Evolutionary conservation across 2,329 filamentous ascomycete species (phyloP).

Genomic region (Penicillium glabrum): DNA sequence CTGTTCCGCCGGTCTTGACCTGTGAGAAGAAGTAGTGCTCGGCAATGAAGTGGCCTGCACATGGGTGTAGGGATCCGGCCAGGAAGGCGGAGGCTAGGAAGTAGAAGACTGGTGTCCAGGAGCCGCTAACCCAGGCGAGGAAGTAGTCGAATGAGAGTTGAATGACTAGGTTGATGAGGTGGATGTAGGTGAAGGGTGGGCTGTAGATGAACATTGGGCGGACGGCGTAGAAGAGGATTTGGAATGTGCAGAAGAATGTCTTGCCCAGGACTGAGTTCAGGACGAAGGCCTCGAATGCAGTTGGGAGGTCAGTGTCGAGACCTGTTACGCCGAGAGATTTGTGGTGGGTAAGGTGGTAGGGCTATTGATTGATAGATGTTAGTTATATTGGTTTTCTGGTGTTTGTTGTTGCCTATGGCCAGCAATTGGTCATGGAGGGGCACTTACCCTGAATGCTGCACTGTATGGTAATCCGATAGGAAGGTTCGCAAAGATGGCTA

Average conservation of each 20-base stretch:
- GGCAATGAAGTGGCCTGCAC: conserved; percentile 96
- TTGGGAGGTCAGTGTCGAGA: conserved; percentile 93
- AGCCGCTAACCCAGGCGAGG: conserved; percentile 59
- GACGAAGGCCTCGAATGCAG: conserved; percentile 84
- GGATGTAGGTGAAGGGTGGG: conserved; percentile 81
- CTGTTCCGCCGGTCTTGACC: conserved; percentile 37
- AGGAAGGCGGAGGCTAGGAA: conserved; percentile 88
- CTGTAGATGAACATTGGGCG: conserved; percentile 93
- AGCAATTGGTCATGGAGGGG: too few species aligned
- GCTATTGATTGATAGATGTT: conserved; percentile 48
- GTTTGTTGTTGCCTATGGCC: not conserved
- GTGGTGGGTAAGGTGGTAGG: conserved; percentile 98
- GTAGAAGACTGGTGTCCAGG: conserved; percentile 69
- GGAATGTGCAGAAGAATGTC: conserved; percentile 98
- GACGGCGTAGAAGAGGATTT: conserved; percentile 97
- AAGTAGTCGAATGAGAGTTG: conserved; percentile 77
- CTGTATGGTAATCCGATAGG: conserved; percentile 96
- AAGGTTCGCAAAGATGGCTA: conserved; percentile 92
- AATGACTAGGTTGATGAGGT: conserved; percentile 74
- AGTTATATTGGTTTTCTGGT: conserved; percentile 1
- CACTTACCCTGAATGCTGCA: conserved; percentile 79
- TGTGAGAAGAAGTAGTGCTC: conserved; percentile 79
- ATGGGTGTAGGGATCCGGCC: conserved; percentile 88
- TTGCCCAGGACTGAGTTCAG: conserved; percentile 93
- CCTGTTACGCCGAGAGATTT: conserved; percentile 97